Evolutionary conservation across 1,284 basidiomycete species (phyloP), one percentile per base, ranked within the genome.

Genomic region (Hortiboletus rubellus): DNA sequence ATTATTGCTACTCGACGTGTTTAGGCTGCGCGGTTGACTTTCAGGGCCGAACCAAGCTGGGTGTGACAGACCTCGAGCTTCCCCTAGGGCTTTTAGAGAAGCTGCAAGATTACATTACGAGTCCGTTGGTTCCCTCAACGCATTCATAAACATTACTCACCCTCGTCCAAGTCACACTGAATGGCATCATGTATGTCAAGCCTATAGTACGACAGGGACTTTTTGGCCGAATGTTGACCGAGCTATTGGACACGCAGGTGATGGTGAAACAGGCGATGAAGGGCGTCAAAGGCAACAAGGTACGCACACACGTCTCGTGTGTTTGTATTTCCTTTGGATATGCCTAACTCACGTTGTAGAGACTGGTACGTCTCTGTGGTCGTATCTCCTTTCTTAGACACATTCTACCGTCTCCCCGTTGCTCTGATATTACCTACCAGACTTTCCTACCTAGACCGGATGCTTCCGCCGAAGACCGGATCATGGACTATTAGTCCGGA

Each of bases 191-290:
- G 73, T 98, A 95, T 71, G 92, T 94, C 54, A 97, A 96, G 70
- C 82, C 87, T 0, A 80, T 83, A 42, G 88, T 98, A 5, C 84
- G 96, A 34, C 89, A 87, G 70, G 93, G 94, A 31, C 78, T 98
- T 15, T 77, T 99, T 12, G 86, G 87, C 5, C 88, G 96, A 64
- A 98, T 99, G 96, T 79, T 99, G 60, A 84, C 82, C 17, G 96
- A 99, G 74, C 80, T 99, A 7, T 77, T 99, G 58, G 93, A 97
- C 54, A 98, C 96, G n/a, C 82, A 97, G 50, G 92, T 98, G 8
- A 98, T 99, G 96, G 89, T 98, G 41, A 98, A 98, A 71, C 86
- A 91, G 61, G 91, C 92, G 2, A 96, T 97, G 93, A 97, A 98
- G 72, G 78, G 81, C 12, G 81, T 82, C 10, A 86, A 85, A 58